These are phyloP conservation scores for Fusarium tanahbumbuense DNA, from an alignment of 2,329 filamentous ascomycete genomes.

Conservation along the genomic window DNA sequence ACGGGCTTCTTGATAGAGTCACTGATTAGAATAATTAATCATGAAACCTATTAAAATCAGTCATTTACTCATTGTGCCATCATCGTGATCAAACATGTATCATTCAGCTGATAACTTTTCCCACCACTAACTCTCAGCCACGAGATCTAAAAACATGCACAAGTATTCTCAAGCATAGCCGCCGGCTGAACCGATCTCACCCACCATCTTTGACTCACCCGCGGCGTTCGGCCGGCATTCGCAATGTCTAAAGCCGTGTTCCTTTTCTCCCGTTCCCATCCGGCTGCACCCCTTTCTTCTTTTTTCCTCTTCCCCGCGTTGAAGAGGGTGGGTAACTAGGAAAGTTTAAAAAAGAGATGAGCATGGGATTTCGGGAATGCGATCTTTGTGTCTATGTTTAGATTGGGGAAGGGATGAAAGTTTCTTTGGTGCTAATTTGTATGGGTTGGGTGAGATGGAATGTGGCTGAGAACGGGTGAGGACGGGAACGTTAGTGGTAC, in stretches of 20 bases:
- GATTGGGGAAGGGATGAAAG: neutral
- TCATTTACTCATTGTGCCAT: neutral
- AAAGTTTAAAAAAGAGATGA: constrained; percentile 27
- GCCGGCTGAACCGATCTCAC: constrained; percentile 16
- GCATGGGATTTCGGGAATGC: constrained; percentile 15
- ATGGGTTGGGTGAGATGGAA: neutral
- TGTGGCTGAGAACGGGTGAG: neutral
- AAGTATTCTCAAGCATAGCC: neutral
- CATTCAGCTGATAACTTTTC: neutral
- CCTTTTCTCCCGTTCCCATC: constrained; percentile 24
- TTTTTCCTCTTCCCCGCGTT: constrained; percentile 13
- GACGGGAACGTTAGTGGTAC: neutral
- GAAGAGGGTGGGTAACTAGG: constrained; percentile 24
- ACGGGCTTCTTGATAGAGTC: constrained; percentile 47
- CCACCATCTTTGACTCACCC: constrained; percentile 3
- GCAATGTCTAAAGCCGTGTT: constrained; percentile 22
- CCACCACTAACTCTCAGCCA: neutral
- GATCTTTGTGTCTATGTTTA: constrained; percentile 29
- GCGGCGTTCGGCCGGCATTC: constrained; percentile 31
- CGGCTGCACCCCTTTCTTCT: constrained; percentile 4
- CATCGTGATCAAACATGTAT: too few relatives aligned
- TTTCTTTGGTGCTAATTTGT: constrained; percentile 3
- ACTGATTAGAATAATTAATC: constrained; percentile 42
- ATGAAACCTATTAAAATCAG: constrained; percentile 27
- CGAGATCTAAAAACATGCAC: neutral